phyloP scores from a whole-genome alignment of 805 yeast species.

The Zygosaccharomyces kombuchaensis region DNA sequence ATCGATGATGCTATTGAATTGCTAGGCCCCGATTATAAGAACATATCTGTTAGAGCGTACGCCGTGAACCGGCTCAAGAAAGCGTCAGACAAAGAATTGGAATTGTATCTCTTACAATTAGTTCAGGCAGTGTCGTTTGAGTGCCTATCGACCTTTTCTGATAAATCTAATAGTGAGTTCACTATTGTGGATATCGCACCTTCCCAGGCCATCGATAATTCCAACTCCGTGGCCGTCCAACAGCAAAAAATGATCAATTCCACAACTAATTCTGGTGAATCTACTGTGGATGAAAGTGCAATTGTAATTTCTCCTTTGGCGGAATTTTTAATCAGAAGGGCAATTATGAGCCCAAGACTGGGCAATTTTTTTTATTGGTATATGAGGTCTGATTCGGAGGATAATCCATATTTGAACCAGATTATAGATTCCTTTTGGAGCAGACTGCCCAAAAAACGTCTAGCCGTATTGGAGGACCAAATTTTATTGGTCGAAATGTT shows the following conservation, averaged over 20 bases:
- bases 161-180: constrained; percentile 35
- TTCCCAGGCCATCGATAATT: constrained; percentile 22
- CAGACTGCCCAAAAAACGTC: constrained; percentile 27
- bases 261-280: constrained; percentile 12
- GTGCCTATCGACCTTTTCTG: constrained; percentile 27
- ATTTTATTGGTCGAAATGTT: constrained; percentile 63
- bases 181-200: constrained; percentile 36
- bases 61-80: constrained; percentile 80
- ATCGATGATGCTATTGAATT: constrained; percentile 84
- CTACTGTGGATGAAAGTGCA: constrained; percentile 20
- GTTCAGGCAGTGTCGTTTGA: constrained; percentile 92
- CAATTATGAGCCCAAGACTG: constrained; percentile 58
- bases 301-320: constrained; percentile 57
- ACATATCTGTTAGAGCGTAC: constrained; percentile 69
- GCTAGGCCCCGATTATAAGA: constrained; percentile 71
- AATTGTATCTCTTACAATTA: constrained; percentile 76
- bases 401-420: constrained; percentile 47
- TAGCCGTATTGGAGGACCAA: constrained; percentile 47
- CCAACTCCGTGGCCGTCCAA: constrained; percentile 25
- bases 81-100: constrained; percentile 76
- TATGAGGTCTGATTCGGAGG: constrained; percentile 81
- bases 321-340: constrained; percentile 67
- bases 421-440: constrained; percentile 45
- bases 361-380: constrained; percentile 92
- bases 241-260: constrained; percentile 14